A percentile compares a stretch with the other conserved stretches of the same genome.
These are phyloP conservation scores for Scutellaria minor DNA, from an alignment of 257 asterid species.

Conservation along the genomic window DNA sequence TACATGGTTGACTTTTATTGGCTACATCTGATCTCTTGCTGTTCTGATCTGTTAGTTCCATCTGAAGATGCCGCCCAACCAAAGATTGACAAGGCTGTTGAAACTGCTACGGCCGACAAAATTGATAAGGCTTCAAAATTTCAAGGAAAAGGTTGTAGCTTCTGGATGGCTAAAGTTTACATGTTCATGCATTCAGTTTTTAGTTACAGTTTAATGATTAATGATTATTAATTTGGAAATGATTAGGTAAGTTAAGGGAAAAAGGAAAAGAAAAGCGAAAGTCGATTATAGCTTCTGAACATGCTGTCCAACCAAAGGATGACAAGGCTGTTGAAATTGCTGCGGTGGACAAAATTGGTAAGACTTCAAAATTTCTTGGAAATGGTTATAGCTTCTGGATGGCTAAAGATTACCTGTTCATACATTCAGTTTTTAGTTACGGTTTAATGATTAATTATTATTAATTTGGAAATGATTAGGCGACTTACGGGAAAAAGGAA, in stretches of 20 bases:
- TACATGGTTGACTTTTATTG: too few species aligned
- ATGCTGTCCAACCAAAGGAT: conserved; percentile 41
- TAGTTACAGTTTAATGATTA: conserved; percentile 13
- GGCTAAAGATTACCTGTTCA: conserved; percentile 14
- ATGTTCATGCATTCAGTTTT: conserved; percentile 15
- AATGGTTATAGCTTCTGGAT: conserved; percentile 54
- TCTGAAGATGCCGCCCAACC: conserved; percentile 47
- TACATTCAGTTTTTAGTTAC: conserved; percentile 6
- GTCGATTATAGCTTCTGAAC: conserved; percentile 30
- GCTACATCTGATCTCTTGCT: background rate
- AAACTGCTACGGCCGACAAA: conserved; percentile 39
- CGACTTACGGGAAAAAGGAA: conserved; percentile 36
- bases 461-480: conserved; percentile 31
- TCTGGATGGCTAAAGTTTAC: conserved; percentile 22
- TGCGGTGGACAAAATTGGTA: conserved; percentile 36
- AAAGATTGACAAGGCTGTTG: conserved; percentile 40
- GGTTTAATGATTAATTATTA: conserved; percentile 8
- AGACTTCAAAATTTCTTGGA: conserved; percentile 29
- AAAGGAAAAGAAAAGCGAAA: conserved; percentile 31
- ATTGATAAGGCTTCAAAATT: conserved; percentile 43
- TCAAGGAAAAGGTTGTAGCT: conserved; percentile 55
- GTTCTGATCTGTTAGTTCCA: conserved; percentile 38
- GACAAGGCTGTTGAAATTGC: conserved; percentile 38
- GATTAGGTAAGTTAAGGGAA: conserved; percentile 37
- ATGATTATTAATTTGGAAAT: conserved; percentile 7